These are phyloP conservation scores for Umbelopsis ramanniana DNA, from an alignment of 192 early-diverging fungal genomes.

Conservation along the genomic window DNA sequence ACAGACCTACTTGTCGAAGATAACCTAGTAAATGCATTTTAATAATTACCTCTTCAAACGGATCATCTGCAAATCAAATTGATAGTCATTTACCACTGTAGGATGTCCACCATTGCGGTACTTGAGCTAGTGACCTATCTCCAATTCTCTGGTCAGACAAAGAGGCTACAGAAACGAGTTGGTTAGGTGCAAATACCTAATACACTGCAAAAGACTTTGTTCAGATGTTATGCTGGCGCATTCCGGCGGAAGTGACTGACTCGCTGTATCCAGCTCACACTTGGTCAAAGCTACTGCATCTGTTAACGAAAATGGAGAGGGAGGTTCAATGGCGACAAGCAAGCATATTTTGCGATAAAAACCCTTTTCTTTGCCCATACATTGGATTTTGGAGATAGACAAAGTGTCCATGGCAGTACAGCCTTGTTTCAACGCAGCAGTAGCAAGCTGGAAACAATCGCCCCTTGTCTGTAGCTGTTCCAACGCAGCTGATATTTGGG, in stretches of 20 bases:
- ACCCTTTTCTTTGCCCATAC: background rate
- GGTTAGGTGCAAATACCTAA: background rate
- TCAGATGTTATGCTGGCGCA: background rate
- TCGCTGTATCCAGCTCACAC: slow-evolving; percentile 1
- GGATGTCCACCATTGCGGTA: slow-evolving; percentile 18
- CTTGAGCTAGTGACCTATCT: background rate
- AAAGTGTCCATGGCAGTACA: background rate
- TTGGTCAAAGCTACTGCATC: slow-evolving; percentile 4
- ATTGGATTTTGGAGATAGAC: slow-evolving; percentile 1
- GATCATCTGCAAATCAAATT: background rate
- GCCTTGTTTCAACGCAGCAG: background rate
- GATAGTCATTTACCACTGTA: background rate
- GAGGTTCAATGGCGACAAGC: background rate
- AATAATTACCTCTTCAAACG: too few species aligned
- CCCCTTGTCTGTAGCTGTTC: background rate
- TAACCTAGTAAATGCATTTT: background rate
- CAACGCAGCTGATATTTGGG: background rate
- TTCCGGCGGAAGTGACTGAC: background rate
- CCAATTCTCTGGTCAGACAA: too few species aligned
- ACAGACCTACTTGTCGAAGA: slow-evolving; percentile 22
- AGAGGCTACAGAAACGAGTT: too few species aligned
- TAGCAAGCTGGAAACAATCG: slow-evolving; percentile 2
- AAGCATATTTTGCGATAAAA: background rate
- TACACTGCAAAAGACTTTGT: background rate
- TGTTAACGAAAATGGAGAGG: background rate